phyloP scores from a whole-genome alignment of 2,329 filamentous ascomycete species.

The Aspergillus eucalypticola region DNA sequence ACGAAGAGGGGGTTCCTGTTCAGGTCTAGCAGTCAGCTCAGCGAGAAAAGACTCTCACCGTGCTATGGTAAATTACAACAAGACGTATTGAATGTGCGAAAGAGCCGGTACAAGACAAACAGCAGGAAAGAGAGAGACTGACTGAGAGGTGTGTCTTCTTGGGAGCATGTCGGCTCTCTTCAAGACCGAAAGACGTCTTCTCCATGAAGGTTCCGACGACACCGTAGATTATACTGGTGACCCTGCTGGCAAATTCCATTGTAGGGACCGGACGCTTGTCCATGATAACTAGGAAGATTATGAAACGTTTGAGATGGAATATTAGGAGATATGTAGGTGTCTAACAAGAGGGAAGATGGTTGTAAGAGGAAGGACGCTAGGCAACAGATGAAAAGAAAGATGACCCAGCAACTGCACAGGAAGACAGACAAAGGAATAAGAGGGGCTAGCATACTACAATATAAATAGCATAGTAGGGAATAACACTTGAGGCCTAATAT shows the following conservation, averaged over 20 bases:
- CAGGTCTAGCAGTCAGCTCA: background rate
- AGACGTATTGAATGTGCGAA: background rate
- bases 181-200: conserved; percentile 10
- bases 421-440: too few relatives aligned
- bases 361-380: too few relatives aligned
- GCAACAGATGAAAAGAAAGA: too few relatives aligned
- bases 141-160: conserved; percentile 13
- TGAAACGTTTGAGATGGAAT: too few relatives aligned
- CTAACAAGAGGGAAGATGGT: too few relatives aligned
- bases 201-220: conserved; percentile 18
- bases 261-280: too few relatives aligned
- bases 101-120: background rate
- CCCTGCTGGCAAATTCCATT: conserved; percentile 10
- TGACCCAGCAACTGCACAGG: too few relatives aligned
- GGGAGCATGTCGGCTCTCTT: conserved; percentile 26
- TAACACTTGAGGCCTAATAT: too few relatives aligned
- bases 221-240: conserved; percentile 16
- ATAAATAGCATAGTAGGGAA: too few relatives aligned
- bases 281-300: too few relatives aligned
- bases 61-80: background rate
- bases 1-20: background rate
- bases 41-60: background rate
- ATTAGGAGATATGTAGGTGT: too few relatives aligned
- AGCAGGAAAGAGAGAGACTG: background rate
- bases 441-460: too few relatives aligned